Conservation (phyloP, 2,329 filamentous ascomycete genomes). For the Acephala macrosclerotiorum region DNA sequence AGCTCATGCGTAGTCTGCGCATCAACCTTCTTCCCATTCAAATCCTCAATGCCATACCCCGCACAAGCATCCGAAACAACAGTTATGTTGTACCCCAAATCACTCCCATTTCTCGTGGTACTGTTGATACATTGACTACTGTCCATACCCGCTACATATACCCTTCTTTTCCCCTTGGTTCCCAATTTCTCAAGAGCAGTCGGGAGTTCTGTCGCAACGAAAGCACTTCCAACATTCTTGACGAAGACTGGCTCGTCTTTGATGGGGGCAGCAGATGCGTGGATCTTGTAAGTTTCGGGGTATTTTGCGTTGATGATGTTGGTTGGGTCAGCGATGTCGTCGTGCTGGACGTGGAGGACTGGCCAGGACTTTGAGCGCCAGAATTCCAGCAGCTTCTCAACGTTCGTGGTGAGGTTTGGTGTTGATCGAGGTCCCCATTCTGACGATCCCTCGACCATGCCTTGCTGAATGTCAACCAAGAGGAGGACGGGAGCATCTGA, state of each 20-base stretch:
- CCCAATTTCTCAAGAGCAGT: slow-evolving; percentile 15
- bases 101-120: slow-evolving; percentile 32
- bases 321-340: slow-evolving; percentile 25
- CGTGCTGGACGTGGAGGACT: slow-evolving; percentile 35
- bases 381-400: slow-evolving; percentile 26
- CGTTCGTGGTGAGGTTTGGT: slow-evolving; percentile 29
- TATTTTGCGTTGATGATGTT: slow-evolving; percentile 27
- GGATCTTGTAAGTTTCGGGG: slow-evolving; percentile 27
- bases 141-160: slow-evolving; percentile 37
- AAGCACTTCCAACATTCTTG: slow-evolving; percentile 34
- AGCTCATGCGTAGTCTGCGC: slow-evolving; percentile 31
- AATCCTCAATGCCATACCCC: slow-evolving; percentile 30
- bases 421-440: slow-evolving; percentile 37
- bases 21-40: slow-evolving; percentile 23
- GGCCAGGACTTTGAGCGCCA: slow-evolving; percentile 32
- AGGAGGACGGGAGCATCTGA: slow-evolving; percentile 31
- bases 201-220: slow-evolving; percentile 22
- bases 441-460: slow-evolving; percentile 25
- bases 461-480: slow-evolving; percentile 36
- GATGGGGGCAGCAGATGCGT: slow-evolving; percentile 28
- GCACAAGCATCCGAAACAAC: slow-evolving; percentile 38
- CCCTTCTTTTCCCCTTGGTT: slow-evolving; percentile 18
- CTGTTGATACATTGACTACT: slow-evolving; percentile 35
- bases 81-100: slow-evolving; percentile 35
- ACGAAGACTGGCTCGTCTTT: slow-evolving; percentile 28